Conservation (phyloP, 2,329 filamentous ascomycete species). For the Alternaria ventricosa region DNA sequence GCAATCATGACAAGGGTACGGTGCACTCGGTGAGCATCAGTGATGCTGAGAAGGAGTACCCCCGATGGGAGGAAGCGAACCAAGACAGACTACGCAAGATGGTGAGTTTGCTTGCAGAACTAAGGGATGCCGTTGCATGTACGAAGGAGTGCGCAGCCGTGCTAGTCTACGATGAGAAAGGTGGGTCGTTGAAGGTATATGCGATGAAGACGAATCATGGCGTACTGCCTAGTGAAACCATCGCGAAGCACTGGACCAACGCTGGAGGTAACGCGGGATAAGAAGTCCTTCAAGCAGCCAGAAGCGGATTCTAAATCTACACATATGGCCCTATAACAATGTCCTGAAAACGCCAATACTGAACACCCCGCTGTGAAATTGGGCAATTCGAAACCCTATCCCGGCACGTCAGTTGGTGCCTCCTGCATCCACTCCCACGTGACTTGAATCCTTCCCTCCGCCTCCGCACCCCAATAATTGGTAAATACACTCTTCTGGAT, state of each 20-base stretch:
- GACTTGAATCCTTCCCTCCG: no score
- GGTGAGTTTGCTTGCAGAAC: constrained; percentile 18
- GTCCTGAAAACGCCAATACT: no score
- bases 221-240: constrained; percentile 18
- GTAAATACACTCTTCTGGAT: no score
- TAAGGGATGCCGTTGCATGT: constrained; percentile 9
- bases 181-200: constrained; percentile 12
- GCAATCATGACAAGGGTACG: constrained; percentile 18
- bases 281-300: no score
- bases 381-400: no score
- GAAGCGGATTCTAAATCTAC: no score
- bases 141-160: constrained; percentile 12
- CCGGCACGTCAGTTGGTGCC: no score
- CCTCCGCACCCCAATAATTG: no score
- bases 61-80: constrained; percentile 21
- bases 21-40: constrained; percentile 11
- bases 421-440: no score
- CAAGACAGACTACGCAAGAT: constrained; percentile 25
- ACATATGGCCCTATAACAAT: no score
- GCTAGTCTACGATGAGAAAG: constrained; percentile 19
- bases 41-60: constrained; percentile 9
- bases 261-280: no score
- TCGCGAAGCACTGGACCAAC: constrained; percentile 11
- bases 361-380: no score
- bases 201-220: constrained; percentile 5